phyloP scores from a whole-genome alignment of 345 rosid species.

The Eutrema yunnanense region DNA sequence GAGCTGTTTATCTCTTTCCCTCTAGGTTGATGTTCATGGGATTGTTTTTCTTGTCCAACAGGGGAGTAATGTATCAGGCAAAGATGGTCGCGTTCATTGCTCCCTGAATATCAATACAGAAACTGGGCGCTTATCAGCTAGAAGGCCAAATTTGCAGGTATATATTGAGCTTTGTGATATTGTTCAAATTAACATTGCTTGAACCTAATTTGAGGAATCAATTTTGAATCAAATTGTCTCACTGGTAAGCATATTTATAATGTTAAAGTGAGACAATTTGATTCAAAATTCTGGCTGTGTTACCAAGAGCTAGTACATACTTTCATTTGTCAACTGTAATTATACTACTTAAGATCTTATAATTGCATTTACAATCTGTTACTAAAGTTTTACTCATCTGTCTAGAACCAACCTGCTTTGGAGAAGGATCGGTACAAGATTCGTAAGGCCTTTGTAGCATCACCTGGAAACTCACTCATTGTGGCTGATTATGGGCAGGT shows the following conservation, averaged over 20 bases:
- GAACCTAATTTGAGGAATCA: background rate
- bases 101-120: slow-evolving; percentile 95
- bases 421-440: slow-evolving; percentile 99
- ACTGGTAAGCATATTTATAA: background rate
- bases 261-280: background rate
- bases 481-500: slow-evolving; percentile 99
- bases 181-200: background rate
- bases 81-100: slow-evolving; percentile 85
- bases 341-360: background rate
- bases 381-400: background rate
- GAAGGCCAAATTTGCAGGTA: slow-evolving; percentile 98
- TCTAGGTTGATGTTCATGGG: background rate
- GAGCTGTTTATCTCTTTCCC: background rate
- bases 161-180: background rate
- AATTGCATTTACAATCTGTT: background rate
- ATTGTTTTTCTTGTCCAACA: slow-evolving; percentile 19
- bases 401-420: slow-evolving; percentile 95
- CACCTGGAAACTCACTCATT: slow-evolving; percentile 91
- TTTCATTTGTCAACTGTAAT: background rate
- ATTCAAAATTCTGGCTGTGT: background rate
- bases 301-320: background rate
- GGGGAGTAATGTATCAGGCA: slow-evolving; percentile 81
- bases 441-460: slow-evolving; percentile 88
- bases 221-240: no score
- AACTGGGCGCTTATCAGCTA: slow-evolving; percentile 97